Evolutionary conservation across 768 basidiomycete genomes (phyloP), one percentile per base, ranked within the genome.

Genomic region (Leucocoprinus sp.): DNA sequence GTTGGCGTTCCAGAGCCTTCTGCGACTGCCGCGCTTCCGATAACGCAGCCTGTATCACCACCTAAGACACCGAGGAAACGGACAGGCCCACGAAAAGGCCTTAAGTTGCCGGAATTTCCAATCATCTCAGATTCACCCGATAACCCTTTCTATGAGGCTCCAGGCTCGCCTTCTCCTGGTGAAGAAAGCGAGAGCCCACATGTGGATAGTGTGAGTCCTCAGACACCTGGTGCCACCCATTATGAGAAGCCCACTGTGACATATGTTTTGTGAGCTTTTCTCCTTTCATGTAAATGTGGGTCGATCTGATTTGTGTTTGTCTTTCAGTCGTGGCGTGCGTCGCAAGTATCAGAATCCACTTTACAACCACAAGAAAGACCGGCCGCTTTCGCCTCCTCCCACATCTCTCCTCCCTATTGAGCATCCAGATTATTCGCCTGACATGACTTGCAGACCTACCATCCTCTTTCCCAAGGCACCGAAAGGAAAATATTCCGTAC

Each of bases 401-500:
- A 71, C 66, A 0, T 75, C 82, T 1, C 65, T 60, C 22, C 66
- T 86, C 9, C 80, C 82, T 0, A 63, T 77, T 5, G 66, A 75
- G 6, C 74, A 87, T 53, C 80, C 80, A 0, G 80, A 84, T 41
- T 88, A 69, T 55, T 78, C 80, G 27, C 80, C 80, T 1, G 61
- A 67, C 1, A 66, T 74, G 8, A 63, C 67, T 8, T 77, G 74
- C 37, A 68, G 73, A 2, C 82, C 84, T 0, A 76, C 69, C 53
- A 63, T 74, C 26, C 66, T 86, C 8, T 85, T 84, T 58, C 67
- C 72, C 2, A 46, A 50, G 7, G 59, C 62, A 1, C 58, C 51
- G 5, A 51, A 54, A 22, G 52, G 38, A 44, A 22, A 52, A 40
- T 37, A 39, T 21, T n/a, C 47, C 27, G 43, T 19, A 3, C 15